Evolutionary conservation across 2,329 filamentous ascomycete species (phyloP).

Genomic region (Sclerotinia sclerotiorum): DNA sequence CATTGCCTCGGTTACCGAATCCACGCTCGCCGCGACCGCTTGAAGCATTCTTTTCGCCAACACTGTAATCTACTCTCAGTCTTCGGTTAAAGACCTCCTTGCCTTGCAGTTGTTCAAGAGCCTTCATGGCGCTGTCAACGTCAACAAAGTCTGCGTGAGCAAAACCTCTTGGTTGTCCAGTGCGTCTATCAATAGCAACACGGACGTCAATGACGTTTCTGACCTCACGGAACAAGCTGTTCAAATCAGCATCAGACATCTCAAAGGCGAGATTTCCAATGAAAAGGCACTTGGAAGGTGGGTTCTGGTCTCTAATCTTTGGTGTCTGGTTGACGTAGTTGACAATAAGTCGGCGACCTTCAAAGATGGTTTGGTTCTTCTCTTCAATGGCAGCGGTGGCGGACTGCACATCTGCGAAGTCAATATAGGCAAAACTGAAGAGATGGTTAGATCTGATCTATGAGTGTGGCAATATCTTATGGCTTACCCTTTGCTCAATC

Average conservation of each 20-base stretch:
- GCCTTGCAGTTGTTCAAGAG: slow-evolving; percentile 53
- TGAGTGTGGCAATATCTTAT: slow-evolving; percentile 11
- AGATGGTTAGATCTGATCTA: slow-evolving; percentile 7
- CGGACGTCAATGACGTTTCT: slow-evolving; percentile 72
- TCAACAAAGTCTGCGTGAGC: slow-evolving; percentile 79
- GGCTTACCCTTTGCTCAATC: slow-evolving; percentile 67
- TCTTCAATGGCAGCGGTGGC: slow-evolving; percentile 57
- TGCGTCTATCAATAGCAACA: slow-evolving; percentile 77
- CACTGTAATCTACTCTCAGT: slow-evolving; percentile 63
- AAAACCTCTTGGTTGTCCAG: slow-evolving; percentile 79
- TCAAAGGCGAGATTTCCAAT: slow-evolving; percentile 86
- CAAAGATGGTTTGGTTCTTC: slow-evolving; percentile 59
- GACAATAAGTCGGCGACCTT: slow-evolving; percentile 63
- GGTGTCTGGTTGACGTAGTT: slow-evolving; percentile 49
- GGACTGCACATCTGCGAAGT: slow-evolving; percentile 53
- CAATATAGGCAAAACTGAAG: slow-evolving; percentile 64
- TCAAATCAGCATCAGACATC: slow-evolving; percentile 79
- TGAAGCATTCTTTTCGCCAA: slow-evolving; percentile 18
- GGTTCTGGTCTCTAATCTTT: slow-evolving; percentile 36
- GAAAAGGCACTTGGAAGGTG: slow-evolving; percentile 68
- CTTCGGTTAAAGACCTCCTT: slow-evolving; percentile 64
- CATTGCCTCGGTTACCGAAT: neutral
- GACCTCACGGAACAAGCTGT: slow-evolving; percentile 71
- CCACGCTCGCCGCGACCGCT: neutral
- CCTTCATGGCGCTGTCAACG: slow-evolving; percentile 62